Percentiles rank a stretch among this genome's conserved stretches.
These are phyloP conservation scores for Dactylella cylindrospora DNA, from an alignment of 2,329 filamentous ascomycete genomes.

Conservation along the genomic window DNA sequence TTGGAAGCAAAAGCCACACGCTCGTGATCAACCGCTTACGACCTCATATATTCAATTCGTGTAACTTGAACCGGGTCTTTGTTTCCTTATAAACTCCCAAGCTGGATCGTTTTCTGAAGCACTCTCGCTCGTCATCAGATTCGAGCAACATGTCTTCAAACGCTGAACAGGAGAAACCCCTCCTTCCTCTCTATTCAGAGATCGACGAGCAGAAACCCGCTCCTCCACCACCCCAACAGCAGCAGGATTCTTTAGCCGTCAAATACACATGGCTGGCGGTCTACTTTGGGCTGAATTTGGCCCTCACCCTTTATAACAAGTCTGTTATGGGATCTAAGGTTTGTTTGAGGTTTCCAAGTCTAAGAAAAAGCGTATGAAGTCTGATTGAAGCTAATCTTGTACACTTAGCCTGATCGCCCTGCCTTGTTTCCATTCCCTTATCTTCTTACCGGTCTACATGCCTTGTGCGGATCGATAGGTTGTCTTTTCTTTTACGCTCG, in stretches of 20 bases:
- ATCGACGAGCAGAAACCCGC: constrained; percentile 39
- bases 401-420: constrained; percentile 25
- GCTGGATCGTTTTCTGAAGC: constrained; percentile 38
- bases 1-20: constrained; percentile 8
- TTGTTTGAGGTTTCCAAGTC: neutral
- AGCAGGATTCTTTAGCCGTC: constrained; percentile 45
- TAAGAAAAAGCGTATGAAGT: neutral
- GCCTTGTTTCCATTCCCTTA: constrained; percentile 62
- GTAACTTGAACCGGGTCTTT: too few species aligned
- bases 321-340: constrained; percentile 56
- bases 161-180: constrained; percentile 39
- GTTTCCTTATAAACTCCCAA: constrained; percentile 20
- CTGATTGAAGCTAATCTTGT: constrained; percentile 23
- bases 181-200: constrained; percentile 40
- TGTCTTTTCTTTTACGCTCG: constrained; percentile 59
- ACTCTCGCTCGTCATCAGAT: constrained; percentile 43
- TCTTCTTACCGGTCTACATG: constrained; percentile 63
- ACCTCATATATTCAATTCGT: too few species aligned
- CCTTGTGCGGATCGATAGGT: constrained; percentile 61
- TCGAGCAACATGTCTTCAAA: constrained; percentile 42
- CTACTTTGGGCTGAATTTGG: constrained; percentile 59
- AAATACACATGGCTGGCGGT: constrained; percentile 59
- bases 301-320: constrained; percentile 63
- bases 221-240: constrained; percentile 13
- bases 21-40: too few species aligned